phyloP scores from a whole-genome alignment of 257 asterid genomes.

The Solanum virginianum region DNA sequence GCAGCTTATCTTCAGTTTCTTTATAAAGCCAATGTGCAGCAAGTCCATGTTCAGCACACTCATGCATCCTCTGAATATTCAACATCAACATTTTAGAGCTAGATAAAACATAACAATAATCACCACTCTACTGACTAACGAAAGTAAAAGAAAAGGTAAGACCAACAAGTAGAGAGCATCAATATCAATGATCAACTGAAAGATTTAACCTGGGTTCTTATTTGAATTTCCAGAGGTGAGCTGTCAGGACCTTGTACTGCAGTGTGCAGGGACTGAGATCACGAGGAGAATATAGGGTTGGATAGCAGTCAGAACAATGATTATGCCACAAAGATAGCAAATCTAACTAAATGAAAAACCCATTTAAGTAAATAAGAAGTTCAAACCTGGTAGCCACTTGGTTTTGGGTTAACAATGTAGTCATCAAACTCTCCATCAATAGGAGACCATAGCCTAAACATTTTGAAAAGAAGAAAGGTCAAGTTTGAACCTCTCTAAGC shows the following conservation, averaged over 20 bases:
- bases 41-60: constrained; percentile 92
- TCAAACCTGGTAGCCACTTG: constrained; percentile 95
- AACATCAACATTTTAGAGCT: not conserved
- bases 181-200: not conserved
- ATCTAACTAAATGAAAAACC: not conserved
- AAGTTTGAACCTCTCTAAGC: not conserved
- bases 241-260: constrained; percentile 94
- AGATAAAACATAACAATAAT: not conserved
- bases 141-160: not conserved
- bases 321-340: not conserved
- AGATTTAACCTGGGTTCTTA: constrained; percentile 66
- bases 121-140: not conserved
- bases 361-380: not conserved
- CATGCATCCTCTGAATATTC: constrained; percentile 72
- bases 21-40: constrained; percentile 99
- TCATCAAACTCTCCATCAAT: constrained; percentile 92
- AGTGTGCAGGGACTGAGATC: constrained; percentile 79
- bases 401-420: constrained; percentile 92
- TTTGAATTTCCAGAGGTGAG: constrained; percentile 89
- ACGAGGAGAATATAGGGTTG: constrained; percentile 12
- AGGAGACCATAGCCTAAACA: constrained; percentile 80
- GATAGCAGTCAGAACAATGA: constrained; percentile 12
- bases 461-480: constrained; percentile 1
- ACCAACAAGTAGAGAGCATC: not conserved
- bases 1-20: constrained; percentile 60